Base-by-base conservation (phyloP, 371 early-diverging fungal species). In the Gilbertella persicaria region DNA sequence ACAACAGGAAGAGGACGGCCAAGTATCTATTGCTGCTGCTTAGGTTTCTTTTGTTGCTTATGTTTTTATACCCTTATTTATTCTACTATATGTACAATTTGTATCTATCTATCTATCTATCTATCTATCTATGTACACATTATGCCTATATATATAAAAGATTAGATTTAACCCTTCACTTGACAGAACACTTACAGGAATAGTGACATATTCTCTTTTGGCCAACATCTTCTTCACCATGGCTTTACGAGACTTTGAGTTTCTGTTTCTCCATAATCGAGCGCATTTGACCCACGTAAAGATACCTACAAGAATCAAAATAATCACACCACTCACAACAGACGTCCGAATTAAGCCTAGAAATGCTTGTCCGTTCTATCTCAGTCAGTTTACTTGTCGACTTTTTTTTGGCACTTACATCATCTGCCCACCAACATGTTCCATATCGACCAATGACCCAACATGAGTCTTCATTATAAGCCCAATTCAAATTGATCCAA, bases 261-360 rank as follows among this genome's bases (percentile, higher is more conserved):
- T 72, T 24, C 73, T 62, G 21, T 57, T 45, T 47, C 73, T 55
- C 66, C 67, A 69, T 53, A 64, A 42, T 17, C 73, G 50, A 17
- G 66, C 64, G 35, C 76, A 75, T 50, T 72, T 75, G 1, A 75
- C 62, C 70, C 70, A 75, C 13, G 58, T 44, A 56, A 72, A 75
- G 9, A 72, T 41, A 3, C 64, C 61, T 33, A 75, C 56, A 3
- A 75, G 21, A 6, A 72, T 62, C 13, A 75, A 36, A 6, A 75
- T 45, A 49, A 75, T 75, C 6, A 68, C 64, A 41, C 76, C 76
- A 14, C 53, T 55, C 1, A 70, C 62, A 5, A 65, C 57, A 0
- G 76, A 75, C n/a, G 70, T 70, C 25, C 37, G 53, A 2, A 75
- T 66, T n/a, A 75, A 42, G 9, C 58, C 55, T 28, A 50, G 30